Evolutionary conservation across 2,329 filamentous ascomycete genomes (phyloP), one percentile per base, ranked within the genome.

Genomic region (Coniochaeta prunicola): DNA sequence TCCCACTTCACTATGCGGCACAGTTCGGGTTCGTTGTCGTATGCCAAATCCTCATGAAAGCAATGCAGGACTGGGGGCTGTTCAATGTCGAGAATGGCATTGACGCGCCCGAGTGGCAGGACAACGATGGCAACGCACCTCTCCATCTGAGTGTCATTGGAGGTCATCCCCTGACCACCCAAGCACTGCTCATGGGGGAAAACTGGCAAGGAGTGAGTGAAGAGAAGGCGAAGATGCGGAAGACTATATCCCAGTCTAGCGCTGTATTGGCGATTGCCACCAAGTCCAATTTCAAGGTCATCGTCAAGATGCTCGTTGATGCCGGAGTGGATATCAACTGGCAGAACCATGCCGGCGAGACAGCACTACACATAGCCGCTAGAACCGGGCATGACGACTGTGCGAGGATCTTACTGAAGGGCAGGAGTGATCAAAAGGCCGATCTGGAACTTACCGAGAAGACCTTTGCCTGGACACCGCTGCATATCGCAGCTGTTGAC

Each of bases 21-120:
- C 92, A 97, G 70, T 96, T 96, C 69, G 94, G 94, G 2, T 92
- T 97, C 66, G 90, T 94, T 3, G 84, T 91, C n/a, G 87, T 97
- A 10, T 96, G 91, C 68, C 83, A 96, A 69, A 81, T 92, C 26
- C 83, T 97, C 64, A 92, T 97, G 76, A 86, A 88, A 63, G 88
- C 89, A 67, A 92, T 99, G 86, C 90, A 93, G 69, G 82, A 86
- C 26, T 97, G 93, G 93, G 84, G 83, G 17, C 87, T 96, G 66
- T 96, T 96, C 68, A 83, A 96, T 67, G 86, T 92, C 30, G 84
- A 86, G 36, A 81, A 91, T 62, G 92, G 92, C 10, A 96, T 99
- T 56, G 93, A 97, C 70, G 89, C 90, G 0, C 80, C 85, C 0
- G 81, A 87, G 61, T 97, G 93, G 93, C 93, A 97, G 73, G 94